Conservation (phyloP, 2,329 filamentous ascomycete genomes). For the Diaporthe helianthi region DNA sequence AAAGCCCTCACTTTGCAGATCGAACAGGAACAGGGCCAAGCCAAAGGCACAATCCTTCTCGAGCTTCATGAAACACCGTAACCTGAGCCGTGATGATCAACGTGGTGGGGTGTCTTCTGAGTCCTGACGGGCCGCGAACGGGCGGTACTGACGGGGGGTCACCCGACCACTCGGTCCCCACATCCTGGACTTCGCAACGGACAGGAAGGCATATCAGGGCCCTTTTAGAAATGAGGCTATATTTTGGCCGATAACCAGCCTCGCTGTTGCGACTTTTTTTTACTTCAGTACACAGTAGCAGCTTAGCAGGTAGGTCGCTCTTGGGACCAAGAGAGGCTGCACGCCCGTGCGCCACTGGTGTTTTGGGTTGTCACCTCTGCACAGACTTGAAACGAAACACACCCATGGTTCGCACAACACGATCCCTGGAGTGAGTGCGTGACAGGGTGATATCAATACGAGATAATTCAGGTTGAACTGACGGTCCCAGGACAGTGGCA, state of each 20-base stretch:
- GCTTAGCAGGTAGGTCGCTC: background rate
- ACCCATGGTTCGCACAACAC: too few species aligned
- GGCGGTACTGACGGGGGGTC: background rate
- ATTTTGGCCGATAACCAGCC: background rate
- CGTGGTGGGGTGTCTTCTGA: conserved; percentile 5
- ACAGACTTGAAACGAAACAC: conserved; percentile 26
- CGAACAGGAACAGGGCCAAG: background rate
- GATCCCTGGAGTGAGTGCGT: background rate
- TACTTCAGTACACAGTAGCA: background rate
- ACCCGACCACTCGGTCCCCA: background rate
- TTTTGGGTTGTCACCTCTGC: conserved; percentile 16
- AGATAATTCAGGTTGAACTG: background rate
- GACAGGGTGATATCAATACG: conserved; percentile 6
- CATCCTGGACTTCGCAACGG: background rate
- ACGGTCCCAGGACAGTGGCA: conserved; percentile 4
- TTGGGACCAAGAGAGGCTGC: background rate
- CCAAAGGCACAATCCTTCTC: conserved; percentile 7
- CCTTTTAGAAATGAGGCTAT: background rate
- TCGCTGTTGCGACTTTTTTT: background rate
- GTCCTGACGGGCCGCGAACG: conserved; percentile 2
- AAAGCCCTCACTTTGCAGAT: background rate
- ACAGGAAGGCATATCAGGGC: background rate
- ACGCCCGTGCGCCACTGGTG: conserved; percentile 23
- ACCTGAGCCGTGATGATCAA: background rate
- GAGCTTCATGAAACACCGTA: conserved; percentile 12